Evolutionary conservation across 495 filamentous ascomycete genomes (phyloP).

Genomic region (Daldinia caldariorum): DNA sequence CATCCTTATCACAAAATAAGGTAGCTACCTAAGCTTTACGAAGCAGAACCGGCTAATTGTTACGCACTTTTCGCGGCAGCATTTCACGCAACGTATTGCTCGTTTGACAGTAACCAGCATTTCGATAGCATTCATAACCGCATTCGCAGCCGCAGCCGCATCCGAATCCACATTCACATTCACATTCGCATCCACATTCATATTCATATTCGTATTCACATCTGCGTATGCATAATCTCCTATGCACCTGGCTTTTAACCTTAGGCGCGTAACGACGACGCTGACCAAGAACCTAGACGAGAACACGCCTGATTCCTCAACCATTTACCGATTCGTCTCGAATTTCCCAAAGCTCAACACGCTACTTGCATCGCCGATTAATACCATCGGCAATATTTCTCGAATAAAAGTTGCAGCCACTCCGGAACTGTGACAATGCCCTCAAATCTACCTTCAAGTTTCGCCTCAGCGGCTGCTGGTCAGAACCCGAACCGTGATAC

Average conservation of each 20-base stretch:
- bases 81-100: constrained; percentile 27
- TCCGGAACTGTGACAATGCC: constrained; percentile 62
- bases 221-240: constrained; percentile 28
- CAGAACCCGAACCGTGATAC: constrained; percentile 67
- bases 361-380: constrained; percentile 5
- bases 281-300: constrained; percentile 17
- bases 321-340: constrained; percentile 11
- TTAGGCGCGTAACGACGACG: constrained; percentile 5
- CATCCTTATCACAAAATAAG: constrained; percentile 4
- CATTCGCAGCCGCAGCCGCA: constrained; percentile 4
- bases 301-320: constrained; percentile 6
- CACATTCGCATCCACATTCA: constrained; percentile 7
- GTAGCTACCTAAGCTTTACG: too few species aligned
- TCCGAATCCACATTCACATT: constrained; percentile 1
- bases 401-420: constrained; percentile 25
- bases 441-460: constrained; percentile 81
- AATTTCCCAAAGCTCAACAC: constrained; percentile 13
- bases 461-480: constrained; percentile 83
- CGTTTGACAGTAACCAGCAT: constrained; percentile 16
- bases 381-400: constrained; percentile 23
- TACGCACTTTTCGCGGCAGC: constrained; percentile 18
- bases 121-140: constrained; percentile 1
- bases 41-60: constrained; percentile 19
- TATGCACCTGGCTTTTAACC: neutral
- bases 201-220: neutral